Evolutionary conservation across 768 basidiomycete species (phyloP).

Genomic region (Russula vinacea): DNA sequence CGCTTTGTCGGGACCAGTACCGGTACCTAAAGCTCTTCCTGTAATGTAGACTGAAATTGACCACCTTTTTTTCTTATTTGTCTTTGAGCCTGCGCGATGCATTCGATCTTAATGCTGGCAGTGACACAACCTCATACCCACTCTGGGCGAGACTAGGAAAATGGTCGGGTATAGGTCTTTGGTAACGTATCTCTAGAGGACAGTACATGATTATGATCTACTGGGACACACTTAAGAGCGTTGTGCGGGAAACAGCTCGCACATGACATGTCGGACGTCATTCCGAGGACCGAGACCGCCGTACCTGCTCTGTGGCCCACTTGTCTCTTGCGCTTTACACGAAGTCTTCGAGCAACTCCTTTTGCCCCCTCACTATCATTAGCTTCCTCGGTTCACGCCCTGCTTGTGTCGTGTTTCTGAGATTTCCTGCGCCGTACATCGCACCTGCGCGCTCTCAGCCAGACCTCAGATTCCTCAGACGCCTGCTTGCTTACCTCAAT

Average conservation of each 20-base stretch:
- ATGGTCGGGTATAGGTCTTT: not conserved
- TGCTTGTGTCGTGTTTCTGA: too few relatives aligned
- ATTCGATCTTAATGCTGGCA: not conserved
- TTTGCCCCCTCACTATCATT: not conserved
- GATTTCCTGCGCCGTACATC: not conserved
- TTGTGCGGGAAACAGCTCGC: not conserved
- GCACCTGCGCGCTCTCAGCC: not conserved
- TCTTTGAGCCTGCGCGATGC: not conserved
- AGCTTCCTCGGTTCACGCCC: not conserved
- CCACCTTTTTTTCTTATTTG: not conserved
- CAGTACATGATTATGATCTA: not conserved
- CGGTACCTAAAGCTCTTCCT: slow-evolving; percentile 11
- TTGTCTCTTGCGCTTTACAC: not conserved
- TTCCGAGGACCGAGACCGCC: not conserved
- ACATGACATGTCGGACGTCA: not conserved
- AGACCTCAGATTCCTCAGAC: not conserved
- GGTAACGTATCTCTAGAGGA: not conserved
- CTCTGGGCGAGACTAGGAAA: not conserved
- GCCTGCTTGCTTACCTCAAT: not conserved
- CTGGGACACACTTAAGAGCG: too few relatives aligned
- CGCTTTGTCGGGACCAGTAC: not conserved
- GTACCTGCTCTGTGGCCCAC: not conserved
- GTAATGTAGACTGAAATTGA: slow-evolving; percentile 9
- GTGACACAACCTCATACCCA: not conserved
- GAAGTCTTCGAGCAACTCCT: too few relatives aligned